These are phyloP conservation scores for Dendrobium officinale DNA, from an alignment of 106 monocot species.

Conservation along the genomic window DNA sequence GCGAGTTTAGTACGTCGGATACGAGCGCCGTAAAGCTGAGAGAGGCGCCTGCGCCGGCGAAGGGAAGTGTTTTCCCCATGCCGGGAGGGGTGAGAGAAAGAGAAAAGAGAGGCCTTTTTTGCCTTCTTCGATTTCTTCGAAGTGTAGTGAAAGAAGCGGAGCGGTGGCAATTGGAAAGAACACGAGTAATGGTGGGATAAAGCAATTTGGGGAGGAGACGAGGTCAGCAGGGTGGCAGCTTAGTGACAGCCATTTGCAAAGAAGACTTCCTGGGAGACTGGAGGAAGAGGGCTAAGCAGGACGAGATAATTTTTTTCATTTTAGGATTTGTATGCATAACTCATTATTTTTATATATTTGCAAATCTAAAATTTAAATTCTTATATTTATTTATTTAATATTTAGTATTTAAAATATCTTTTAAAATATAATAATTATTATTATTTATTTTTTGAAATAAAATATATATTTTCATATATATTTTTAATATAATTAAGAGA, in stretches of 20 bases:
- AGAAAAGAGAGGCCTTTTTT: neutral
- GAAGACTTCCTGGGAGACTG: too few species aligned
- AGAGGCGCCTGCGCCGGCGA: neutral
- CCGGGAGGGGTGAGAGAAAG: neutral
- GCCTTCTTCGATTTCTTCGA: too few species aligned
- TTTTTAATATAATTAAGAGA: too few species aligned
- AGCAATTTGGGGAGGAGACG: neutral
- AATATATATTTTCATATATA: too few species aligned
- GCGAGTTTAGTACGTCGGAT: slow-evolving; percentile 6
- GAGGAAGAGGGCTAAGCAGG: neutral
- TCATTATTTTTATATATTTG: too few species aligned
- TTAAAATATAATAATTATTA: too few species aligned
- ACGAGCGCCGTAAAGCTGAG: slow-evolving; percentile 6
- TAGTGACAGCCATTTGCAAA: neutral
- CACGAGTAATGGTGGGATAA: neutral
- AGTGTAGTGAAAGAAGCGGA: neutral
- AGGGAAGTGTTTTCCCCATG: neutral
- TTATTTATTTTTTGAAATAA: too few species aligned
- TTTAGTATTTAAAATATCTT: too few species aligned
- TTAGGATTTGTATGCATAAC: too few species aligned
- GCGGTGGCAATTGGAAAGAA: neutral
- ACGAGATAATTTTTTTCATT: too few species aligned
- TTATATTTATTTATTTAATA: too few species aligned
- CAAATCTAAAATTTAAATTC: too few species aligned
- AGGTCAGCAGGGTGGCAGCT: neutral